phyloP scores from a whole-genome alignment of 352 stramenopile genomes.

The Pythium guiyangense region DNA sequence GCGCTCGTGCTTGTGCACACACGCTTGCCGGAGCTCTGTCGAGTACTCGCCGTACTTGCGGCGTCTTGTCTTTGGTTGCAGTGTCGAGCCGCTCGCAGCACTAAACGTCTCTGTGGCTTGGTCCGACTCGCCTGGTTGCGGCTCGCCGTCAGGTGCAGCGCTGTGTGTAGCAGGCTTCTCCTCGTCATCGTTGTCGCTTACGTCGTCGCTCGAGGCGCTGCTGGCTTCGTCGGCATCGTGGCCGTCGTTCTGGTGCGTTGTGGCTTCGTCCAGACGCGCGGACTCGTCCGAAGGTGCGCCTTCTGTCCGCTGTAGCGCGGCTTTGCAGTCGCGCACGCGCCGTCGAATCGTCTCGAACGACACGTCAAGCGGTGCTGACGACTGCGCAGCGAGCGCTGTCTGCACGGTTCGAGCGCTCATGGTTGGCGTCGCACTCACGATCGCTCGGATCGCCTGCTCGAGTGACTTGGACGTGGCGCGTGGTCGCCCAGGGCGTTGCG shows the following conservation, averaged over 20 bases:
- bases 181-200: too few relatives aligned
- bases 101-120: too few relatives aligned
- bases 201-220: neutral
- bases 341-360: constrained; percentile 41
- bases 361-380: constrained; percentile 14
- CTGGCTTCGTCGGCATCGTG: neutral
- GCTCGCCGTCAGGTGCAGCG: neutral
- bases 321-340: constrained; percentile 25
- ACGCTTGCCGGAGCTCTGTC: constrained; percentile 42
- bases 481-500: constrained; percentile 23
- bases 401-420: constrained; percentile 25
- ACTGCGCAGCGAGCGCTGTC: constrained; percentile 13
- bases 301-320: constrained; percentile 7
- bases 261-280: too few relatives aligned
- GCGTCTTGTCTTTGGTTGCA: constrained; percentile 9
- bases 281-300: neutral
- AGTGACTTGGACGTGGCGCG: constrained; percentile 22
- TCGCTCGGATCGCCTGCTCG: constrained; percentile 21
- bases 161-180: too few relatives aligned
- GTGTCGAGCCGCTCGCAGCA: too few relatives aligned
- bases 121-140: neutral
- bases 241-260: neutral
- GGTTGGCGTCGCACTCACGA: constrained; percentile 16
- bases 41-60: constrained; percentile 56
- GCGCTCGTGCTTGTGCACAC: constrained; percentile 43